These are phyloP conservation scores for Colletotrichum echinochloae DNA, from an alignment of 2,329 filamentous ascomycete species.

Conservation along the genomic window DNA sequence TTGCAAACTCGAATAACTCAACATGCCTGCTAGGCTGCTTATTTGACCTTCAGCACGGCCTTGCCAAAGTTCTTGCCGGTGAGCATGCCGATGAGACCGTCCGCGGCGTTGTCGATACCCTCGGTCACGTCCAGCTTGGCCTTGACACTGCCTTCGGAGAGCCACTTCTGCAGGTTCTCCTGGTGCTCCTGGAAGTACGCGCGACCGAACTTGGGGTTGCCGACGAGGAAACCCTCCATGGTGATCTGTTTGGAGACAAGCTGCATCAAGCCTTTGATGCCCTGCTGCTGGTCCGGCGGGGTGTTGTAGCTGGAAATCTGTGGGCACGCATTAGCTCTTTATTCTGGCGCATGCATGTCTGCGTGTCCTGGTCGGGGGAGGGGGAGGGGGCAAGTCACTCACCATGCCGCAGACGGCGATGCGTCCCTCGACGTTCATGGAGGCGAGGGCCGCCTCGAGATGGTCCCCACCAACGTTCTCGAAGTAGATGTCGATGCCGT, in stretches of 20 bases:
- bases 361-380: too few relatives aligned
- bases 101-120: slow-evolving; percentile 81
- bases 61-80: slow-evolving; percentile 88
- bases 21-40: too few relatives aligned
- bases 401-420: slow-evolving; percentile 74
- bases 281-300: slow-evolving; percentile 65
- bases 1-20: not conserved
- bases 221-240: slow-evolving; percentile 83
- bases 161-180: slow-evolving; percentile 80
- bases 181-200: slow-evolving; percentile 78
- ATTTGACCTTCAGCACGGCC: slow-evolving; percentile 75
- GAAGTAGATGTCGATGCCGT: slow-evolving; percentile 80
- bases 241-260: slow-evolving; percentile 75
- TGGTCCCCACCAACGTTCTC: slow-evolving; percentile 67
- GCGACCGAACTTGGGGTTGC: slow-evolving; percentile 75
- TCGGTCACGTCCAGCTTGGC: slow-evolving; percentile 75
- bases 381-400: too few relatives aligned
- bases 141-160: slow-evolving; percentile 82
- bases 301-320: slow-evolving; percentile 80
- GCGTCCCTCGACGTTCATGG: slow-evolving; percentile 72
- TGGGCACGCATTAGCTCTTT: not conserved
- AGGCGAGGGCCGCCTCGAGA: slow-evolving; percentile 58
- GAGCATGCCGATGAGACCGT: slow-evolving; percentile 81
- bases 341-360: too few relatives aligned
- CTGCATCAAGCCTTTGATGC: slow-evolving; percentile 73